Conservation (phyloP, 1,284 basidiomycete species). For the Austroboletus novae-zelandiae region DNA sequence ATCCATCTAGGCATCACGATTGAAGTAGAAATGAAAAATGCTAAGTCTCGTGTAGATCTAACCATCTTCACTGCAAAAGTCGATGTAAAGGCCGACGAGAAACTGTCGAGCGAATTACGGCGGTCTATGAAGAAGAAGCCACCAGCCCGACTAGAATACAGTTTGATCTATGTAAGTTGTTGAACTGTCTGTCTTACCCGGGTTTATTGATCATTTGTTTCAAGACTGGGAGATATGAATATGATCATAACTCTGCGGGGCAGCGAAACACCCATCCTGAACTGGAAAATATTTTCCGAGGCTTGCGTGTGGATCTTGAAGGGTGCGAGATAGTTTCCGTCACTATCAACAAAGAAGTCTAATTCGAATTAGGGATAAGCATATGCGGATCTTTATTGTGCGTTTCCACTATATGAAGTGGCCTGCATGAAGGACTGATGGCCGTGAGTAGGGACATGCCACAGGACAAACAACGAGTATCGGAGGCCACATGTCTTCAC, state of each 20-base stretch:
- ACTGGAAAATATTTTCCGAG: constrained; percentile 81
- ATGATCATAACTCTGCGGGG: constrained; percentile 71
- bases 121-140: constrained; percentile 96
- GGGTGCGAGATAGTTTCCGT: constrained; percentile 46
- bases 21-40: neutral
- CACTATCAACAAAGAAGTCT: constrained; percentile 3
- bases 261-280: constrained; percentile 58
- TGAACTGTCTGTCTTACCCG: neutral
- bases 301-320: constrained; percentile 79
- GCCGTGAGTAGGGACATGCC: constrained; percentile 59
- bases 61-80: constrained; percentile 85
- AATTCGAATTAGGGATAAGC: constrained; percentile 46
- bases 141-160: constrained; percentile 74
- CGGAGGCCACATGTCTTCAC: constrained; percentile 86
- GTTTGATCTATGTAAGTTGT: constrained; percentile 81
- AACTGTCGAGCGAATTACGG: constrained; percentile 77
- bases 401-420: neutral
- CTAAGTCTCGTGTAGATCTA: constrained; percentile 52
- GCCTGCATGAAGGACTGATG: neutral
- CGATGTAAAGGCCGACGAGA: constrained; percentile 70
- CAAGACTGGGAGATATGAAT: constrained; percentile 86
- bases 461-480: constrained; percentile 93
- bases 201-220: neutral
- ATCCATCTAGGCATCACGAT: constrained; percentile 2
- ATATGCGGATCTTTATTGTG: constrained; percentile 72